A percentile compares a stretch with the other conserved stretches of the same genome.
Conservation (phyloP, 139 green algal genomes). For the Gonium pectorale region DNA sequence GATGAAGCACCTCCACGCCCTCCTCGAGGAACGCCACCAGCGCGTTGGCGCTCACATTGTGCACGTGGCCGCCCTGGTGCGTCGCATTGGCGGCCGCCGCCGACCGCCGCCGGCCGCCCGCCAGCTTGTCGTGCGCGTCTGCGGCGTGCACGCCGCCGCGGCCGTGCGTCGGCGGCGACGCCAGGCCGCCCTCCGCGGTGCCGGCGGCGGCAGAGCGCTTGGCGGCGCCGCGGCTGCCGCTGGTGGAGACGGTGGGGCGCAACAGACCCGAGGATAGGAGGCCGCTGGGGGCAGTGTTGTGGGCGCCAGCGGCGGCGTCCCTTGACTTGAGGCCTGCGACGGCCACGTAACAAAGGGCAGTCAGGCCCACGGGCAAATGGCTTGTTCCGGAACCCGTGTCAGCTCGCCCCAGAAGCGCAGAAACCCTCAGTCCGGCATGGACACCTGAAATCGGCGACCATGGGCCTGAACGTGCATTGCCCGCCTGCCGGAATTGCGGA, state of each 20-base stretch:
- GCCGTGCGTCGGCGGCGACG: constrained; percentile 5
- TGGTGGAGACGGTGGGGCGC: not conserved
- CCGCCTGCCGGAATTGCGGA: too few relatives aligned
- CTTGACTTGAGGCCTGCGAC: not conserved
- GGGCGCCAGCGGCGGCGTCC: too few relatives aligned
- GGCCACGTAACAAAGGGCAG: too few relatives aligned
- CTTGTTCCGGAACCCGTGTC: too few relatives aligned
- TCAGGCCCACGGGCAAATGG: too few relatives aligned
- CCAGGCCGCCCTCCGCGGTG: not conserved
- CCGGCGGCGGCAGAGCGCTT: not conserved
- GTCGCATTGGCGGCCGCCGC: not conserved
- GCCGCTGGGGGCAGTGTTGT: not conserved
- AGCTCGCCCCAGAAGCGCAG: too few relatives aligned
- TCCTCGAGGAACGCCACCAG: constrained; percentile 93
- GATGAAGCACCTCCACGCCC: constrained; percentile 92
- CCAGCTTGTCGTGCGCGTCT: not conserved
- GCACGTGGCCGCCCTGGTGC: constrained; percentile 24
- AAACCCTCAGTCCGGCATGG: too few relatives aligned
- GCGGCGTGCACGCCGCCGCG: not conserved
- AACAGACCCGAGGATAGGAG: constrained; percentile 1
- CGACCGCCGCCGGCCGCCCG: not conserved
- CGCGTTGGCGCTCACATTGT: constrained; percentile 82
- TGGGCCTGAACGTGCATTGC: too few relatives aligned
- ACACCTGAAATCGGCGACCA: too few relatives aligned
- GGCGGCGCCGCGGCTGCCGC: not conserved